Base-by-base conservation (phyloP, 495 filamentous ascomycete genomes). In the Sporormia fimetaria region DNA sequence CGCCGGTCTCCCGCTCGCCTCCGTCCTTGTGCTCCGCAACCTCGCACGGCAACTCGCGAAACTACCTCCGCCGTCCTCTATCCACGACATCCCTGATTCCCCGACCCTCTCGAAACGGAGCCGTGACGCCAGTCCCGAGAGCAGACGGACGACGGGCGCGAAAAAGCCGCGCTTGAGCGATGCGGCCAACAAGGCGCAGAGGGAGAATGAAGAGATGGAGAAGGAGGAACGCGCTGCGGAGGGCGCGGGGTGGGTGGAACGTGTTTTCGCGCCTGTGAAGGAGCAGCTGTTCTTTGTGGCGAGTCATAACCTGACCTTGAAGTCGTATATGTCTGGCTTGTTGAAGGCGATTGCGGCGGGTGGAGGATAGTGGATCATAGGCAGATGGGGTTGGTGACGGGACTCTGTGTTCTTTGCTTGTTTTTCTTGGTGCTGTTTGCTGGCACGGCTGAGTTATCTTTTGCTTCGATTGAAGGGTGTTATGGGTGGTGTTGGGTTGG, bases 11-110 rank as follows among this genome's bases (percentile, higher is more conserved):
- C 84, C 90, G 6, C 72, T 94, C 25, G 83, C 82, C 26, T 81
- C 83, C 18, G 78, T 81, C 7, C 63, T 95, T 16, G 83, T 99
- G 2, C 64, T 99, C 47, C 75, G 90, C 22, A 99, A 96, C 55
- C 72, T 99, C 17, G 84, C 85, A 14, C 42, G 56, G 8, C 44
- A 52, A n/a, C 31, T 61, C 9, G 42, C 43, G 6, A 57, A 57
- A 37, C 33, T 57, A 11, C 40, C 54, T 8, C 41, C 42, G 3
- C 50, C 45, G 10, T 14, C 17, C 2, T n/a, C 36, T 6, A 11
- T 27, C n/a, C 28, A 21, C 14, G 39, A 43, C 14, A 21, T 47
- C 15, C 30, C 50, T 1, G 39, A 28, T 23, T 49, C 50, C 2
- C 44, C 45, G 2, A 21, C 47, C 14, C 47, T 40, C 17, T 44